Evolutionary conservation across 176 grass and related monocot species (phyloP).

Genomic region (Avena insularis): DNA sequence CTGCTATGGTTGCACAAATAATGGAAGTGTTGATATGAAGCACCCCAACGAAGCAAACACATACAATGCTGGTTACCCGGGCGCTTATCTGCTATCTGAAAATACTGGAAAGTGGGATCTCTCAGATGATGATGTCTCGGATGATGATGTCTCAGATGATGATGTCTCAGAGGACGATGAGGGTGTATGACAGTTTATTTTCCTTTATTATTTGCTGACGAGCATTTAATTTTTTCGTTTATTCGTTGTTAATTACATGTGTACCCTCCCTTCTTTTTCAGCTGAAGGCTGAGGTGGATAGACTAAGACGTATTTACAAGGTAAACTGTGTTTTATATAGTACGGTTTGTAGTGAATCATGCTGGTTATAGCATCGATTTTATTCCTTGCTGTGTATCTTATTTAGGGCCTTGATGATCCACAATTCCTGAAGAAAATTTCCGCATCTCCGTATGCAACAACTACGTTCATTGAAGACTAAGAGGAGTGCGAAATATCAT

Average conservation of each 20-base stretch:
- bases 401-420: slow-evolving; percentile 6
- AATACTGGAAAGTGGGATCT: no score
- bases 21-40: no score
- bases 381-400: neutral
- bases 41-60: no score
- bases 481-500: neutral
- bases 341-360: neutral
- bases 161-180: neutral
- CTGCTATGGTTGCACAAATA: neutral
- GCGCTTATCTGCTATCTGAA: no score
- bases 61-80: no score
- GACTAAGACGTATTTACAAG: neutral
- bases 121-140: no score
- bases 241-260: neutral
- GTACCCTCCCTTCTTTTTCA: neutral
- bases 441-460: neutral
- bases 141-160: neutral
- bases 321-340: neutral
- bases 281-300: neutral
- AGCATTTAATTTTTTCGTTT: neutral
- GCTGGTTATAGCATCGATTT: neutral
- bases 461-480: neutral
- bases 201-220: no score
- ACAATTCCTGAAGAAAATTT: neutral
- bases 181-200: no score